These are phyloP conservation scores for Coemansia sp. DNA, from an alignment of 192 early-diverging fungal species.

Conservation along the genomic window DNA sequence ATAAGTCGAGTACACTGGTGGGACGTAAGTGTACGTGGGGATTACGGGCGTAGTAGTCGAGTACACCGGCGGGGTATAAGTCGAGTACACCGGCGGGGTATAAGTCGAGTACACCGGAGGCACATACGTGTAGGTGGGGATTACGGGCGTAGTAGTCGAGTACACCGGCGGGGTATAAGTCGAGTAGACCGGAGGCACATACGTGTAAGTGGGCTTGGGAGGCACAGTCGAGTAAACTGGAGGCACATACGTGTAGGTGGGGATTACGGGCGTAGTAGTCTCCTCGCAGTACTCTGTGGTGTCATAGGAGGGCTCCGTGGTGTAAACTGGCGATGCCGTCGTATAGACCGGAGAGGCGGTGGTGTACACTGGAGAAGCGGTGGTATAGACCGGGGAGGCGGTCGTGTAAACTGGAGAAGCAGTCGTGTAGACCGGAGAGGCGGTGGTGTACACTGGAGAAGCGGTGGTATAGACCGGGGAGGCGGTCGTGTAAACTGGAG, in stretches of 20 bases:
- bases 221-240: background rate
- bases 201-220: no score
- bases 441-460: slow-evolving; percentile 11
- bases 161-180: background rate
- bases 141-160: background rate
- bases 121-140: background rate
- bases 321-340: background rate
- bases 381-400: slow-evolving; percentile 13
- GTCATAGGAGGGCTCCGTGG: slow-evolving; percentile 10
- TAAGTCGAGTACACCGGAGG: slow-evolving; percentile 9
- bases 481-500: slow-evolving; percentile 4
- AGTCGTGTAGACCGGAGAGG: background rate
- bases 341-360: slow-evolving; percentile 5
- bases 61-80: background rate
- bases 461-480: slow-evolving; percentile 12
- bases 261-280: background rate
- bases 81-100: background rate
- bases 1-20: background rate
- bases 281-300: slow-evolving; percentile 4
- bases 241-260: background rate
- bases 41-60: background rate
- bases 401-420: slow-evolving; percentile 7
- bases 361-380: slow-evolving; percentile 7
- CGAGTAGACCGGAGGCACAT: background rate
- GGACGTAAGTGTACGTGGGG: no score